Conservation (phyloP, 2,329 filamentous ascomycete species). For the Talaromyces sp. region DNA sequence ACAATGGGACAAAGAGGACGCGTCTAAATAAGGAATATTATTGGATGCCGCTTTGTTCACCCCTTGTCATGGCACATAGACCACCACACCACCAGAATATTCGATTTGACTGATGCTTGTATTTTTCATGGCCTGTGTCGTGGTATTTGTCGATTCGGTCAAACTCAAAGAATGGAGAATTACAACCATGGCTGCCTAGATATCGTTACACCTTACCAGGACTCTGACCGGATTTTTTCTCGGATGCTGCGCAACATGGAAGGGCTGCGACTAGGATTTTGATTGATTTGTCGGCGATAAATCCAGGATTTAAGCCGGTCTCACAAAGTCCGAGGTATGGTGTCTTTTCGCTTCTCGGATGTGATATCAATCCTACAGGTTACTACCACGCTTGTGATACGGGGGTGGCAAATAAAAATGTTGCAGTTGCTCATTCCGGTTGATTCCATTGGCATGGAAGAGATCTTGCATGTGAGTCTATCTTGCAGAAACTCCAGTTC, state of each 20-base stretch:
- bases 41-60: constrained; percentile 6
- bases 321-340: neutral
- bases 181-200: constrained; percentile 1
- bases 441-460: neutral
- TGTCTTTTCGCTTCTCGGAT: neutral
- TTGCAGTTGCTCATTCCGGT: neutral
- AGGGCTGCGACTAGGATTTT: neutral
- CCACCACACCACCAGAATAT: neutral
- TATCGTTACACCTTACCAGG: neutral
- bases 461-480: constrained; percentile 16
- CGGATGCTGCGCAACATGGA: neutral
- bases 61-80: neutral
- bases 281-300: neutral
- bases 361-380: neutral
- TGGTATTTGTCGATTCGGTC: neutral
- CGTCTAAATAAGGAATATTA: constrained; percentile 6
- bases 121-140: neutral
- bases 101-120: neutral
- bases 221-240: neutral
- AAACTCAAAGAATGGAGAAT: neutral
- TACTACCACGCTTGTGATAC: neutral
- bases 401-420: constrained; percentile 1
- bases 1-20: constrained; percentile 2
- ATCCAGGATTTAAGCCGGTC: neutral
- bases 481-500: constrained; percentile 1